Percentiles rank a stretch among this genome's conserved stretches.
Evolutionary conservation across 2,329 filamentous ascomycete species (phyloP).

Genomic region (Pyrenophora graminea): DNA sequence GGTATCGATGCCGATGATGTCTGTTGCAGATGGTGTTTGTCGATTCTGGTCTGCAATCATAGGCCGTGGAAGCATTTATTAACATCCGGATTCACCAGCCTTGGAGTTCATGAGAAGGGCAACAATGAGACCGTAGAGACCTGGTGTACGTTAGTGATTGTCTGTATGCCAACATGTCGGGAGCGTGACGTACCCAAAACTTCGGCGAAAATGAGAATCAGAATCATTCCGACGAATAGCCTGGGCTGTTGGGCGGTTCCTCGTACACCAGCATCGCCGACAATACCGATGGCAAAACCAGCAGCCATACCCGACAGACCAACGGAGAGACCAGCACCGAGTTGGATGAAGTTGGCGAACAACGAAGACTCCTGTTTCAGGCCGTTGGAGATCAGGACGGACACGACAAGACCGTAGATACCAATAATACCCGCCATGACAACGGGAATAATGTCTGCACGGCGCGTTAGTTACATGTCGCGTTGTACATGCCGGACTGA

Average conservation of each 20-base stretch:
- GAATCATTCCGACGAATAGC: conserved; percentile 95
- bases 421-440: conserved; percentile 99
- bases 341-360: conserved; percentile 58
- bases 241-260: conserved; percentile 82
- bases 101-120: conserved; percentile 99
- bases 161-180: not conserved
- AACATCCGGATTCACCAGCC: conserved; percentile 47
- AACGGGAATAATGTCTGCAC: conserved; percentile 92
- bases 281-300: conserved; percentile 71
- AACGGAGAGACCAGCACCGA: conserved; percentile 58
- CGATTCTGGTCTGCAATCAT: conserved; percentile 35
- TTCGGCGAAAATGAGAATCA: conserved; percentile 99
- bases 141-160: conserved; percentile 50
- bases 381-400: conserved; percentile 59
- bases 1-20: conserved; percentile 24
- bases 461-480: conserved; percentile 16
- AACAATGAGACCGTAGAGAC: conserved; percentile 99
- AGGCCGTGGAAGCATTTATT: conserved; percentile 16
- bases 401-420: conserved; percentile 72
- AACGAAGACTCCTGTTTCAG: conserved; percentile 53
- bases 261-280: conserved; percentile 81
- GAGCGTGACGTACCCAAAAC: conserved; percentile 75
- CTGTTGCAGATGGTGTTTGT: conserved; percentile 36
- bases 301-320: conserved; percentile 91
- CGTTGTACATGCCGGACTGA: not conserved